These are phyloP conservation scores for Erysiphe pisi DNA, from an alignment of 2,329 filamentous ascomycete genomes.

Conservation along the genomic window DNA sequence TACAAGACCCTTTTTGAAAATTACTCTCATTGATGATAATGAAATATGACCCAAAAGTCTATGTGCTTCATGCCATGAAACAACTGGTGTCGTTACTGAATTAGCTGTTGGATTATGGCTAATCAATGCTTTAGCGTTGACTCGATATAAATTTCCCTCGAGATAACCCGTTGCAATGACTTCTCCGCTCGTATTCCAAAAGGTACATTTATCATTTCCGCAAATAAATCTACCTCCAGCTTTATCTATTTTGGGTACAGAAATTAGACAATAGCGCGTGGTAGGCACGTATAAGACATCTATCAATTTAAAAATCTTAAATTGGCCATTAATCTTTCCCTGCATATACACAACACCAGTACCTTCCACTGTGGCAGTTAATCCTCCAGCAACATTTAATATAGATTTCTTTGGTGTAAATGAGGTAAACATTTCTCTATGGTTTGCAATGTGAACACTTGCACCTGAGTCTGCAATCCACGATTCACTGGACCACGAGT, in stretches of 20 bases:
- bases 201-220: neutral
- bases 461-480: conserved; percentile 24
- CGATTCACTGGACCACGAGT: conserved; percentile 2
- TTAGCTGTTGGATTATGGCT: neutral
- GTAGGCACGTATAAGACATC: neutral
- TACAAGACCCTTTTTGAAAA: neutral
- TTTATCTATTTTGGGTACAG: conserved; percentile 17
- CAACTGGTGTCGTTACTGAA: neutral
- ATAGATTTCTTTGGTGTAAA: neutral
- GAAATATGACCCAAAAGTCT: conserved; percentile 3
- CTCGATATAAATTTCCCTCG: neutral
- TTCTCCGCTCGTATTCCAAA: neutral
- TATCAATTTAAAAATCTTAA: neutral
- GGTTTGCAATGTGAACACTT: conserved; percentile 21
- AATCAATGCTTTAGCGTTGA: neutral
- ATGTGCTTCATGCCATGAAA: conserved; percentile 9
- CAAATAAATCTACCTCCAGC: neutral
- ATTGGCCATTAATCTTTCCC: neutral
- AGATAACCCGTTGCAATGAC: neutral
- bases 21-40: neutral
- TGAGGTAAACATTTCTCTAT: neutral
- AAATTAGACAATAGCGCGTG: neutral
- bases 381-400: conserved; percentile 13
- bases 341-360: neutral
- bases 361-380: conserved; percentile 17